Evolutionary conservation across 495 filamentous ascomycete genomes (phyloP).

Genomic region (Mytilinidion resinicola): DNA sequence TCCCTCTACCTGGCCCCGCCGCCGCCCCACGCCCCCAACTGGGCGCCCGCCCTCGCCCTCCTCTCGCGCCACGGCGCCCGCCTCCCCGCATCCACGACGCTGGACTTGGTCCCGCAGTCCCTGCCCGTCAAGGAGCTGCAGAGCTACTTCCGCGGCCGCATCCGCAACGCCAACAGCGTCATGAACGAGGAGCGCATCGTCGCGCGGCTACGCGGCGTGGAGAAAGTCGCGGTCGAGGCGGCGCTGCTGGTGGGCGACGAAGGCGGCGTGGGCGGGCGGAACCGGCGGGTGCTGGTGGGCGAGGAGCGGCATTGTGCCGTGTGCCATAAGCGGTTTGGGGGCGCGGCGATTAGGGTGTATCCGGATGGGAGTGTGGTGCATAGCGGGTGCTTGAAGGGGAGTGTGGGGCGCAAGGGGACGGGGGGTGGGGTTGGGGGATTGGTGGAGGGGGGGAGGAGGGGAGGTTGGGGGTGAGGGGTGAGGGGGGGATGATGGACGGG

Average conservation of each 20-base stretch:
- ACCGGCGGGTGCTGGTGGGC: conserved; percentile 57
- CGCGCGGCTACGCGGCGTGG: conserved; percentile 63
- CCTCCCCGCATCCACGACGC: conserved; percentile 75
- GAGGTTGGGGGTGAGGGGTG: not conserved
- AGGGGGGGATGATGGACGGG: too few species aligned
- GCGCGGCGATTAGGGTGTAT: conserved; percentile 75
- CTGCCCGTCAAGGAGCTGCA: conserved; percentile 75
- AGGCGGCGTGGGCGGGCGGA: conserved; percentile 27
- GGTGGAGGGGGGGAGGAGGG: conserved; percentile 2
- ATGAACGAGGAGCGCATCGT: conserved; percentile 74
- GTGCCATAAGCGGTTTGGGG: conserved; percentile 86
- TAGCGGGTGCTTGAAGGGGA: conserved; percentile 32
- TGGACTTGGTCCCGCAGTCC: conserved; percentile 74
- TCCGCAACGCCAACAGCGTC: conserved; percentile 75
- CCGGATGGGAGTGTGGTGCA: conserved; percentile 52
- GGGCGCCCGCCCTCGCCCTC: conserved; percentile 74
- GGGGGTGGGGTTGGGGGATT: conserved; percentile 1
- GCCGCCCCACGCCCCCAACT: conserved; percentile 62
- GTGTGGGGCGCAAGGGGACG: conserved; percentile 19
- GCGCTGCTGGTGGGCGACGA: conserved; percentile 58
- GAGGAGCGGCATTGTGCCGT: conserved; percentile 87
- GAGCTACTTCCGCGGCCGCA: conserved; percentile 85
- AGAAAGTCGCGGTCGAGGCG: conserved; percentile 64
- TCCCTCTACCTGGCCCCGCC: conserved; percentile 86
- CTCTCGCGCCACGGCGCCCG: conserved; percentile 87